Base-by-base conservation (phyloP, 1,284 basidiomycete species). In the Ustilago shanxiensis region DNA sequence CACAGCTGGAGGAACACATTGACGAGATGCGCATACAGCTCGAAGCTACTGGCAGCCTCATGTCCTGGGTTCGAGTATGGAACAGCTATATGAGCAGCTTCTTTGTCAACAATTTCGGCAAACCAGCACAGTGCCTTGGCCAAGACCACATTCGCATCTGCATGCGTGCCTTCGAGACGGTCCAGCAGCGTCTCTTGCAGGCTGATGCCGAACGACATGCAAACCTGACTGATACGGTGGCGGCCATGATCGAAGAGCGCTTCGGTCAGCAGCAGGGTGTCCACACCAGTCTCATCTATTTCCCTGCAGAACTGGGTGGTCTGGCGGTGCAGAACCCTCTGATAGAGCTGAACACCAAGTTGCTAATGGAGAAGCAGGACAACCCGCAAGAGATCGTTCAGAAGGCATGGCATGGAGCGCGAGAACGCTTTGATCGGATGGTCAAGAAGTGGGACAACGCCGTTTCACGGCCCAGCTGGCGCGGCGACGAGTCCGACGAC, bases 1-100 rank as follows among this genome's bases (percentile, higher is more conserved):
- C 24, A 7, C 55, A 57, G 55, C 41, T 57, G 18, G 41, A 31
- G 28, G 41, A 47, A 16, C 55, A 47, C 44, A 31, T 57, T n/a
- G 41, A 57, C 9, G 55, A 57, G 41, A 57, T 57, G 55, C 41
- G 55, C 24, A 18, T 57, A 11, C 55, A 57, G 55, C 55, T 57
- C 28, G 41, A 57, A 29, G 55, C 55, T 20, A 57, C 55, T 29
- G 55, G 29, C 28, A 57, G 55, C 41, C 13, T 57, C 55, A 57
- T 57, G 55, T 57, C 55, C 20, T 57, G 55, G 55, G 26, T 57
- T 13, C 55, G 55, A n/a, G 41, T 47, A 28, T 57, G 55, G 55
- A 57, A 57, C 55, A 57, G 55, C 55, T 47, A 57, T 41, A 57
- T 57, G 55, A 57, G 26, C 41, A 57, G 41, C 55, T 57, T 57